phyloP scores from a whole-genome alignment of 805 yeast genomes.

The Saturnispora besseyi region DNA sequence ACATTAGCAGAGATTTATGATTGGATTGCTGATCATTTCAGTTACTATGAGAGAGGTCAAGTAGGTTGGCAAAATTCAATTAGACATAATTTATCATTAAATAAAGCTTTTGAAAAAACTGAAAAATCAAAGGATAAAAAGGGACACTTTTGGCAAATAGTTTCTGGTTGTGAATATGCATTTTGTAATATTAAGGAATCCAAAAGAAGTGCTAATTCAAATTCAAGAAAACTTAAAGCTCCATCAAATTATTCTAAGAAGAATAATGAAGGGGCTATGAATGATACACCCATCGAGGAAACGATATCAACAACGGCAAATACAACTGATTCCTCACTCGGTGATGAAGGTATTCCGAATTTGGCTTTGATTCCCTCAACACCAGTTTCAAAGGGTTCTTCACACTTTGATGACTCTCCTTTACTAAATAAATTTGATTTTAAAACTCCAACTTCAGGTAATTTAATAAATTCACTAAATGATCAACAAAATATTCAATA shows the following conservation, averaged over 20 bases:
- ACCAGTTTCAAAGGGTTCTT: slow-evolving; percentile 4
- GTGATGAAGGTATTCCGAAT: neutral
- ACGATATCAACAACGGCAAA: neutral
- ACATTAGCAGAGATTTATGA: slow-evolving; percentile 78
- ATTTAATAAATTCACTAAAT: slow-evolving; percentile 7
- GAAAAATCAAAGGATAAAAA: slow-evolving; percentile 86
- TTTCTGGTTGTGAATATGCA: slow-evolving; percentile 71
- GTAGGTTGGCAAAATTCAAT: slow-evolving; percentile 98
- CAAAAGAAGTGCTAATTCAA: slow-evolving; percentile 24
- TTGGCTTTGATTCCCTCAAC: slow-evolving; percentile 5
- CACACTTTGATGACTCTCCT: neutral
- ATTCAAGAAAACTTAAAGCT: neutral
- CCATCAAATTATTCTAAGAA: neutral
- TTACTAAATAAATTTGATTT: neutral
- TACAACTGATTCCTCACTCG: neutral
- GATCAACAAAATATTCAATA: neutral
- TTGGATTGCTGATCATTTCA: slow-evolving; percentile 86
- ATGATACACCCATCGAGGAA: neutral
- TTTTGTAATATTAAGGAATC: slow-evolving; percentile 58
- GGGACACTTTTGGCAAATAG: slow-evolving; percentile 91
- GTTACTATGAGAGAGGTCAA: slow-evolving; percentile 73
- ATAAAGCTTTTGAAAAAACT: slow-evolving; percentile 86
- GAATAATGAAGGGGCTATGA: neutral
- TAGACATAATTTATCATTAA: slow-evolving; percentile 85
- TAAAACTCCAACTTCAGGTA: slow-evolving; percentile 3